phyloP scores from a whole-genome alignment of 208 protist genomes.

The Trypanosoma congolense region DNA sequence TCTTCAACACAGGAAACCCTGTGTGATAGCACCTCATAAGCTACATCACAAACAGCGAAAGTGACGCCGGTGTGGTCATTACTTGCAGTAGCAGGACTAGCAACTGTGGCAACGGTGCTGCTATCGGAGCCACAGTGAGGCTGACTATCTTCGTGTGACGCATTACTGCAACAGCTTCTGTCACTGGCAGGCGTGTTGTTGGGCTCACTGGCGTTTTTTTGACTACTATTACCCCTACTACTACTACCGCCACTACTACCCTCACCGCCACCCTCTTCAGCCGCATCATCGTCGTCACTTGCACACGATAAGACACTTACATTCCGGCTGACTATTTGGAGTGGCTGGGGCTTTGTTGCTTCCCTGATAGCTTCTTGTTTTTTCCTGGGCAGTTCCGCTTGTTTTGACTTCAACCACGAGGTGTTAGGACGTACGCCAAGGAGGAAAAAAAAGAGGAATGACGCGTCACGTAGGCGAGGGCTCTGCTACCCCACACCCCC shows the following conservation, averaged over 20 bases:
- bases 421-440: neutral
- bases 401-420: neutral
- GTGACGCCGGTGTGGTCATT: neutral
- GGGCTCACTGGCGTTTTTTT: neutral
- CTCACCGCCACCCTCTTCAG: constrained; percentile 14
- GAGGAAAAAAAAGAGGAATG: neutral
- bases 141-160: too few relatives aligned
- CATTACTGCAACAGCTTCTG: constrained; percentile 2
- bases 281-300: constrained; percentile 12
- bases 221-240: constrained; percentile 8
- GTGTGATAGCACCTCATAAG: neutral
- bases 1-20: neutral
- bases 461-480: too few relatives aligned
- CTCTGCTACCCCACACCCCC: too few relatives aligned
- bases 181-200: neutral
- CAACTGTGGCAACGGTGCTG: too few relatives aligned
- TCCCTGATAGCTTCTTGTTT: constrained; percentile 1
- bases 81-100: too few relatives aligned
- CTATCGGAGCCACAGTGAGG: too few relatives aligned
- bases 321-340: constrained; percentile 4
- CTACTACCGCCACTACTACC: constrained; percentile 20
- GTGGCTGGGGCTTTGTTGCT: constrained; percentile 16
- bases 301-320: constrained; percentile 1
- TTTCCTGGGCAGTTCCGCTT: constrained; percentile 16
- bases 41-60: neutral